phyloP scores from a whole-genome alignment of 164 flowering plant species.

The Pachysandra terminalis region DNA sequence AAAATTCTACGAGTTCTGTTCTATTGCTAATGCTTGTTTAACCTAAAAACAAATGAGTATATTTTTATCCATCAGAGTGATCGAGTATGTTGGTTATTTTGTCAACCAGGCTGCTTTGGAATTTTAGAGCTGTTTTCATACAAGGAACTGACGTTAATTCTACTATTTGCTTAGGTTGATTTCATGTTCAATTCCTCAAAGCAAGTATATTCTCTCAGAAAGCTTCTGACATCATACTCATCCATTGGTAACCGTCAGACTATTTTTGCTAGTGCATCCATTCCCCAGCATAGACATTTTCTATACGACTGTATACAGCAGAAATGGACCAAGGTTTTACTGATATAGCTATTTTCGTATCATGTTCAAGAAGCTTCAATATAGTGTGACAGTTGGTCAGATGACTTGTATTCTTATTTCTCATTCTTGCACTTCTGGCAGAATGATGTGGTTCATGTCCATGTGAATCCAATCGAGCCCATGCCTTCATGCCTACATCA shows the following conservation, averaged over 20 bases:
- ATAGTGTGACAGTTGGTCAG: background rate
- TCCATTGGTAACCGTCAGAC: slow-evolving; percentile 73
- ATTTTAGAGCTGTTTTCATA: background rate
- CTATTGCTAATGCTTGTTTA: too few species aligned
- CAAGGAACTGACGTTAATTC: slow-evolving; percentile 5
- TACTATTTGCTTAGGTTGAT: slow-evolving; percentile 61
- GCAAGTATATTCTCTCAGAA: slow-evolving; percentile 61
- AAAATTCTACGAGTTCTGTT: too few species aligned
- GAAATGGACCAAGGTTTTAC: slow-evolving; percentile 94
- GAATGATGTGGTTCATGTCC: slow-evolving; percentile 80
- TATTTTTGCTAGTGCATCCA: slow-evolving; percentile 91
- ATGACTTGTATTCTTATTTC: slow-evolving; percentile 6
- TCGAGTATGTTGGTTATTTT: background rate
- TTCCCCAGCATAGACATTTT: slow-evolving; percentile 87
- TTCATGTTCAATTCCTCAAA: slow-evolving; percentile 87
- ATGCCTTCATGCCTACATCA: slow-evolving; percentile 75
- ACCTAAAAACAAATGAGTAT: background rate
- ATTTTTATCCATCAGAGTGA: background rate
- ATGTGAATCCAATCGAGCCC: slow-evolving; percentile 76
- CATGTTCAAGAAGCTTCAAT: background rate
- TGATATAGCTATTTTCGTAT: background rate
- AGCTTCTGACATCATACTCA: slow-evolving; percentile 74
- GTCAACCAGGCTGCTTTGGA: background rate
- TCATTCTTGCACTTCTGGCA: slow-evolving; percentile 24
- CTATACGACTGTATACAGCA: slow-evolving; percentile 84